Percentiles rank a stretch among this genome's conserved stretches.
phyloP scores from a whole-genome alignment of 192 early-diverging fungal genomes.

The Entomortierella parvispora region DNA sequence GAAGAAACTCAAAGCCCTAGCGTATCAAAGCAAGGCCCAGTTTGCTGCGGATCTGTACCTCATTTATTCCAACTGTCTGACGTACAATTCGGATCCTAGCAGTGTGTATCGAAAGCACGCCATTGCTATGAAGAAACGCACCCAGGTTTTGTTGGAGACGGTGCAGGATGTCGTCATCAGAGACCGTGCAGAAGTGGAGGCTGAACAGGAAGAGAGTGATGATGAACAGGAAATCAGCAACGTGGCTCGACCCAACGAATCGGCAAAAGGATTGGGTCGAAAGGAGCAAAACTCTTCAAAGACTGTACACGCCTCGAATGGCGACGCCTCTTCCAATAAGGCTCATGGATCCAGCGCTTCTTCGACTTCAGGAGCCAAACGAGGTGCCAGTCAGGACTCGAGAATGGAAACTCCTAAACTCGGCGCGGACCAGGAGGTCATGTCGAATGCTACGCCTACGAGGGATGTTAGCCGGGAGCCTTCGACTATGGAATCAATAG shows the following conservation, averaged over 20 bases:
- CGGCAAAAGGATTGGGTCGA: slow-evolving; percentile 49
- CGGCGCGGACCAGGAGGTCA: slow-evolving; percentile 34
- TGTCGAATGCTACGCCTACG: slow-evolving; percentile 24
- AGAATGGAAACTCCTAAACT: slow-evolving; percentile 42
- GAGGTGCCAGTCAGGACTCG: slow-evolving; percentile 4
- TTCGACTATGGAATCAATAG: slow-evolving; percentile 31
- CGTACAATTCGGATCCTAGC: slow-evolving; percentile 87
- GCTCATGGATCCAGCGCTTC: no score
- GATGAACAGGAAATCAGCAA: slow-evolving; percentile 55
- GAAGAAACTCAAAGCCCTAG: slow-evolving; percentile 82
- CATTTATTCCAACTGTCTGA: slow-evolving; percentile 93
- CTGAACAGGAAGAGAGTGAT: slow-evolving; percentile 69
- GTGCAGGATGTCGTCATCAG: slow-evolving; percentile 87
- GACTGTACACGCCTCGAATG: slow-evolving; percentile 11
- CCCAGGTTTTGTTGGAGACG: slow-evolving; percentile 75
- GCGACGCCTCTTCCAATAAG: slow-evolving; percentile 10
- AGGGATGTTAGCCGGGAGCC: slow-evolving; percentile 31
- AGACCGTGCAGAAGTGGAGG: slow-evolving; percentile 63
- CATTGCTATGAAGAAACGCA: slow-evolving; percentile 80
- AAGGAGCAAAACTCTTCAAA: slow-evolving; percentile 32
- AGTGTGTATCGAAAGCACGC: slow-evolving; percentile 88
- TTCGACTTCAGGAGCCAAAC: slow-evolving; percentile 2
- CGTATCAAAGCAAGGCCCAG: slow-evolving; percentile 89
- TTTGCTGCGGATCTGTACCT: slow-evolving; percentile 89
- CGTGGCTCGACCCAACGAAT: slow-evolving; percentile 45